Evolutionary conservation across 2,329 filamentous ascomycete species (phyloP).

Genomic region (Neonectria ditissima): DNA sequence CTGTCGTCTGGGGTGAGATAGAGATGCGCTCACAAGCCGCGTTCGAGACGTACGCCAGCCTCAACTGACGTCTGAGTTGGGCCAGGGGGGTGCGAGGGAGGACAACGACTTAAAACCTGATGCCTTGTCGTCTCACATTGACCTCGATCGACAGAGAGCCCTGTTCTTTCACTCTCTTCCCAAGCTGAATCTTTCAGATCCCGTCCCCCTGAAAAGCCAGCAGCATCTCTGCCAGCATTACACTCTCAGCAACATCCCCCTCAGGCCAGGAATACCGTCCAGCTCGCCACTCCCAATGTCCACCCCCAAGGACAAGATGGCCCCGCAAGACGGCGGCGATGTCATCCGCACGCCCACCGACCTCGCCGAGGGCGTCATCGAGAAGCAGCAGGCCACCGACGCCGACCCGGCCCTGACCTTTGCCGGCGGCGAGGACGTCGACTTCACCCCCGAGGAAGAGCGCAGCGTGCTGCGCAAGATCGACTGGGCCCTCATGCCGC

Average conservation of each 20-base stretch:
- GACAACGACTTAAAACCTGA: neutral
- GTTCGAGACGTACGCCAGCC: neutral
- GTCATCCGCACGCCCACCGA: constrained; percentile 19
- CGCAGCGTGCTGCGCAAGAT: constrained; percentile 46
- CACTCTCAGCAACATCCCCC: too few species aligned
- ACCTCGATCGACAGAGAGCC: neutral
- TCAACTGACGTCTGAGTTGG: neutral
- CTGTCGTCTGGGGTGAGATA: neutral
- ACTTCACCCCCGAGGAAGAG: constrained; percentile 34
- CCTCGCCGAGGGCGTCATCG: constrained; percentile 16
- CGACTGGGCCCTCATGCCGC: constrained; percentile 46
- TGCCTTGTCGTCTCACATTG: neutral
- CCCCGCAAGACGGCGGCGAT: constrained; percentile 9
- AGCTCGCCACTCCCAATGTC: neutral
- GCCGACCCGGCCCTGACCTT: constrained; percentile 18
- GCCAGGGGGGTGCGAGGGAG: neutral
- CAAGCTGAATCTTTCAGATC: too few species aligned
- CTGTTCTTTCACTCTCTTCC: neutral
- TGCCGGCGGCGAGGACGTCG: constrained; percentile 16
- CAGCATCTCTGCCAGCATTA: too few species aligned
- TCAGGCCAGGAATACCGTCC: neutral
- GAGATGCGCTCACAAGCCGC: neutral
- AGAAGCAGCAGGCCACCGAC: constrained; percentile 4
- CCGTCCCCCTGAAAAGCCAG: neutral
- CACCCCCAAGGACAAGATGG: neutral